phyloP scores from a whole-genome alignment of 176 grass and related monocot species.

The Oryza coarctata region DNA sequence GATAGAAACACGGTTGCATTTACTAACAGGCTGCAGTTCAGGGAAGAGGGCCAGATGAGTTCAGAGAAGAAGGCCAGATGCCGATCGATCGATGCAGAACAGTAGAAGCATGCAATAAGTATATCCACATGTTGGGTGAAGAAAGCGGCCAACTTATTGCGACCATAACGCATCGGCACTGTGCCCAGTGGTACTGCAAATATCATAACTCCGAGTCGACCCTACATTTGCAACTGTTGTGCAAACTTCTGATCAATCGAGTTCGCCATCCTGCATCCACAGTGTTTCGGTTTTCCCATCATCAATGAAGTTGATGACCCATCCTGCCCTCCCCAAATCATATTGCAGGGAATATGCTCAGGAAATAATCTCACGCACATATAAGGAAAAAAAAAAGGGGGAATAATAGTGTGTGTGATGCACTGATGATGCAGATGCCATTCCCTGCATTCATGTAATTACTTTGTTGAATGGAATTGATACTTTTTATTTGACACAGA shows the following conservation, averaged over 20 bases:
- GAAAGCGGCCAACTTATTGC: constrained; percentile 41
- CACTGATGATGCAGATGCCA: background rate
- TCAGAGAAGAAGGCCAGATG: background rate
- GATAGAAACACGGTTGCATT: background rate
- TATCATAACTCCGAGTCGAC: constrained; percentile 15
- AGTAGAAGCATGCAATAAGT: constrained; percentile 8
- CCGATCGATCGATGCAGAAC: constrained; percentile 6
- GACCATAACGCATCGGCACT: constrained; percentile 34
- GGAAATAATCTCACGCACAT: background rate
- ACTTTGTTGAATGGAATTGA: background rate
- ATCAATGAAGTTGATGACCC: background rate
- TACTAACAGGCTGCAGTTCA: background rate
- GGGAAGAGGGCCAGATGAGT: no score
- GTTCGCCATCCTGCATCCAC: constrained; percentile 1
- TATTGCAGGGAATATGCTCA: background rate
- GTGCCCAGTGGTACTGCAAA: background rate
- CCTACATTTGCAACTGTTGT: constrained; percentile 1
- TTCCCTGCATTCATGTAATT: background rate
- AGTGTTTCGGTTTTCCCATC: background rate
- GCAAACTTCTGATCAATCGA: background rate
- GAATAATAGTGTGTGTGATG: background rate
- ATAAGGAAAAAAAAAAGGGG: background rate
- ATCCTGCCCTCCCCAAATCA: background rate
- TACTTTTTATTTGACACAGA: constrained; percentile 39
- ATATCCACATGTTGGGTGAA: constrained; percentile 18